Base-by-base conservation (phyloP, 2,329 filamentous ascomycete species). In the Pseudopyrenochaeta lycopersici region DNA sequence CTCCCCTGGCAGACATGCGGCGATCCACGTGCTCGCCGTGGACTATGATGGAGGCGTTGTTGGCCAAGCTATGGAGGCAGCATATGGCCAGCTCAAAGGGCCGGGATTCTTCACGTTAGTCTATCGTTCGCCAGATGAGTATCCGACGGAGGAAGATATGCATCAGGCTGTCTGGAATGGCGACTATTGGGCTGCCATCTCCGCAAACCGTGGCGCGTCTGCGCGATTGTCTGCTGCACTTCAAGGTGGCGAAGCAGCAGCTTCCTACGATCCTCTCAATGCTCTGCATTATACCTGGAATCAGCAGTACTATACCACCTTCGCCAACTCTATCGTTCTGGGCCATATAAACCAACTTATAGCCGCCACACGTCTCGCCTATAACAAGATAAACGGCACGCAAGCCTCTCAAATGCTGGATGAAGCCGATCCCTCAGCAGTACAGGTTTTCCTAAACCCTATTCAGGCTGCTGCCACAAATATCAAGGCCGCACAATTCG, bases 221-320 rank as follows among this genome's bases (percentile, higher is more conserved):
- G 55, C 58, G 2, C 66, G 69, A 4, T 67, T 82, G 2, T 49
- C 63, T 14, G 64, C 70, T 11, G 78, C 77, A 0, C 54, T 81
- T 4, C 52, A 65, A 4, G 73, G 73, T 17, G 72, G 70, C 18
- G 43, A 66, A 2, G 66, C 72, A 3, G 70, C 72, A 1, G 49
- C 66, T 5, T 55, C 52, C 0, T 81, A 81, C 61, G 67, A 80
- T 44, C 46, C 62, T 4, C 56, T 52, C 27, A 51, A 77, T 44
- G 70, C 76, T 3, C 54, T 82, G 2, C 74, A 71, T 7, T 76
- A 77, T 35, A 66, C 81, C 49, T 82, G 78, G 77, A 81, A 81
- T 54, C 74, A 79, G 55, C 78, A 76, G 7, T 74, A 76, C 7
- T 82, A 82, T 59, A 61, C 79, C 0, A 64, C 76, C 1, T 63